Base-by-base conservation (phyloP, 163 green algal genomes). In the Volvox carteri region DNA sequence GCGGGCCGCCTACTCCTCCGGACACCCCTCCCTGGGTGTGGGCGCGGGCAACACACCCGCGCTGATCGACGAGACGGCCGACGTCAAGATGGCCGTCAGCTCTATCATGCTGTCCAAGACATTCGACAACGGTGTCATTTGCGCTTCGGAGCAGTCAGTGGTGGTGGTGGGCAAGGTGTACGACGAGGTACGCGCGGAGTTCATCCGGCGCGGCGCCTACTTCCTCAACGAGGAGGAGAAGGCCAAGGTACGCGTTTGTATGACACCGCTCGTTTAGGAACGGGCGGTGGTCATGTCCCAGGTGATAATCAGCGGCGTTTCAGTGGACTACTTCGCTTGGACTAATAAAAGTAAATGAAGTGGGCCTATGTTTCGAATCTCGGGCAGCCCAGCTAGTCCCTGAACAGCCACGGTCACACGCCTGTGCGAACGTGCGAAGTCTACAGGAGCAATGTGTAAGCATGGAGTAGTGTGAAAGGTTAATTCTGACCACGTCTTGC, bases 121-220 rank as follows among this genome's bases (percentile, higher is more conserved):
- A 23, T 97, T 97, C 86, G 95, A 97, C 89, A 97, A 97, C 68
- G 95, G 95, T 37, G 94, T 97, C n/a, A 97, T 97, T 84, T 97
- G 95, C 86, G 95, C 95, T 35, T 90, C 65, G 2, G 95, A 97
- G 92, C 94, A 97, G 86, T 91, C 85, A n/a, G 92, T 95, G 21
- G 94, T 97, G 39, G 93, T 94, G 21, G 86, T 95, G 37, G 88
- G 90, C 52, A 78, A 79, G 70, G 90, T 91, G 50, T 95, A 94
- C 56, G 90, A 93, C 35, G 62, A 84, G 3, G 90, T 95, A 25
- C 35, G 79, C 33, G 50, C 52, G 5, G 91, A 96, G 93, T 91
- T 96, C 41, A 48, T 78, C 39, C 73, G 77, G 46, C 90, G 94
- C 19, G 94, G 95, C 33, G 92, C 88, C 2, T 94, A 97, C 91